phyloP scores from a whole-genome alignment of 768 basidiomycete genomes.

The Boletus tylopilopsis region DNA sequence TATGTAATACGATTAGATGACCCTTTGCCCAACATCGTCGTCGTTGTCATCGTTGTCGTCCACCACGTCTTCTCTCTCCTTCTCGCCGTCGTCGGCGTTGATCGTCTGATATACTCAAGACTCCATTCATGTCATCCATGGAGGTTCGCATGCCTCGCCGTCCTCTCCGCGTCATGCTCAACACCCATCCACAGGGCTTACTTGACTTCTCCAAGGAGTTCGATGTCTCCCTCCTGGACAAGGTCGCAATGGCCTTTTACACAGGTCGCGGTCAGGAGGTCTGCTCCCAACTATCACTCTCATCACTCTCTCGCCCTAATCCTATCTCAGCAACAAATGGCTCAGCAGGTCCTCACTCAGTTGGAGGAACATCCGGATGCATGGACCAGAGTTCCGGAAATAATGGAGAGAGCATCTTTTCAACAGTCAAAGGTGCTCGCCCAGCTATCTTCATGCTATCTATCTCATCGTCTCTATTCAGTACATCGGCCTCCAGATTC shows the following conservation, averaged over 20 bases:
- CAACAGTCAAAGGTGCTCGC: conserved; percentile 75
- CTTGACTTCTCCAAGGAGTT: conserved; percentile 94
- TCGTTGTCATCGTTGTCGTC: conserved; percentile 16
- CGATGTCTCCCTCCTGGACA: conserved; percentile 90
- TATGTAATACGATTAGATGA: conserved; percentile 36
- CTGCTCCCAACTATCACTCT: conserved; percentile 19
- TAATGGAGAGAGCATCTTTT: conserved; percentile 80
- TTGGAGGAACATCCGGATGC: conserved; percentile 95
- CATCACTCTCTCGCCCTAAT: conserved; percentile 2
- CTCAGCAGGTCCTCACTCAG: conserved; percentile 91
- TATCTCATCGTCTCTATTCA: conserved; percentile 32
- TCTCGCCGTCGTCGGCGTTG: conserved; percentile 10
- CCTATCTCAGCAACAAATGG: conserved; percentile 78
- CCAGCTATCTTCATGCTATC: not conserved
- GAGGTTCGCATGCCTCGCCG: conserved; percentile 29
- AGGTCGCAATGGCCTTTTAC: conserved; percentile 90
- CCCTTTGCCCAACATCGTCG: conserved; percentile 33
- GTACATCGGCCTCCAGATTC: conserved; percentile 96
- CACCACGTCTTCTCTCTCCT: conserved; percentile 3
- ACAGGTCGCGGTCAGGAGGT: conserved; percentile 84
- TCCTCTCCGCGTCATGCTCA: conserved; percentile 6
- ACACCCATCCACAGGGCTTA: conserved; percentile 52
- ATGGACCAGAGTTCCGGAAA: conserved; percentile 95
- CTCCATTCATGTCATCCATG: conserved; percentile 28
- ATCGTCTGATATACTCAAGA: conserved; percentile 5